Evolutionary conservation across 768 basidiomycete genomes (phyloP).

Genomic region (Termitomyces heimii): DNA sequence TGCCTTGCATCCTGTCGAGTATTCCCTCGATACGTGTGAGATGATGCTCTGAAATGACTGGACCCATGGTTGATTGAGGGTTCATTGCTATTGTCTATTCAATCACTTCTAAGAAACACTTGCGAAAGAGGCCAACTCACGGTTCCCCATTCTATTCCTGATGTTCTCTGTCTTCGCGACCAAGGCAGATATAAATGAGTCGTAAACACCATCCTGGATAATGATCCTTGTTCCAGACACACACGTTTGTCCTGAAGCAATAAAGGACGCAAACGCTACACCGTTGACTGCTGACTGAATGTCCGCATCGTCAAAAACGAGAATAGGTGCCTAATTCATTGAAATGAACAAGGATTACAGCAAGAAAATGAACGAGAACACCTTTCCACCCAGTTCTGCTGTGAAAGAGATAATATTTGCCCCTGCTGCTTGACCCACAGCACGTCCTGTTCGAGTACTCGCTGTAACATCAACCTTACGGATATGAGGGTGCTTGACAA

Average conservation of each 20-base stretch:
- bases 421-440: constrained; percentile 68
- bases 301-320: constrained; percentile 78
- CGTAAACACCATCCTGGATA: constrained; percentile 64
- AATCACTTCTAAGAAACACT: not conserved
- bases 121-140: constrained; percentile 33
- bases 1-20: constrained; percentile 39
- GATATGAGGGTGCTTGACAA: constrained; percentile 60
- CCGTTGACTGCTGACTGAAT: constrained; percentile 74
- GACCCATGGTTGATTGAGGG: constrained; percentile 70
- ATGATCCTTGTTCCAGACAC: constrained; percentile 88
- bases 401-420: constrained; percentile 69
- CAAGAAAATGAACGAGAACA: constrained; percentile 17
- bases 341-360: not conserved
- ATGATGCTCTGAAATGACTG: constrained; percentile 64
- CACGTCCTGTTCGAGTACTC: constrained; percentile 54
- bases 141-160: constrained; percentile 68
- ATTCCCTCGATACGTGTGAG: constrained; percentile 60
- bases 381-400: constrained; percentile 86
- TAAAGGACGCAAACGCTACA: constrained; percentile 75
- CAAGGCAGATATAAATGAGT: constrained; percentile 58
- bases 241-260: constrained; percentile 88
- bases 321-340: constrained; percentile 58
- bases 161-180: constrained; percentile 59
- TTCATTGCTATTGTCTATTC: constrained; percentile 48
- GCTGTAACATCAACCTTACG: constrained; percentile 86